Percentiles rank a stretch among this genome's conserved stretches.
Evolutionary conservation across 352 stramenopile genomes (phyloP).

Genomic region (Pythium diclinum): DNA sequence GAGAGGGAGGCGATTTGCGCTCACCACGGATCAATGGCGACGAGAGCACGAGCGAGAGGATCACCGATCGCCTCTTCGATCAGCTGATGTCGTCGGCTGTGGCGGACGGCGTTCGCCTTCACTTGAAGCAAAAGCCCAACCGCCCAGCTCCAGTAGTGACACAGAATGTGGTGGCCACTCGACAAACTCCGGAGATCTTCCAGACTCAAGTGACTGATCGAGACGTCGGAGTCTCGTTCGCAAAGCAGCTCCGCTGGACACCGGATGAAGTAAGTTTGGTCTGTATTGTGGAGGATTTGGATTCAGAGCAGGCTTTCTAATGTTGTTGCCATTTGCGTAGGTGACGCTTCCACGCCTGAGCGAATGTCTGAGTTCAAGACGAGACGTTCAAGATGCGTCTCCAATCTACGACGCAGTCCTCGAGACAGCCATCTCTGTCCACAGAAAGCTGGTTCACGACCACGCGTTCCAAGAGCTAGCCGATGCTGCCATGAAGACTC

Average conservation of each 20-base stretch:
- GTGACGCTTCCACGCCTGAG: background rate
- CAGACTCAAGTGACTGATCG: background rate
- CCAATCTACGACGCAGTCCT: slow-evolving; percentile 18
- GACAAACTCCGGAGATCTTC: background rate
- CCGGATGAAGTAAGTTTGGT: background rate
- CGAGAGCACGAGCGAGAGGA: background rate
- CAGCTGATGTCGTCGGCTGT: background rate
- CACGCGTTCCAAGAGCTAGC: background rate
- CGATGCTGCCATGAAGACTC: background rate
- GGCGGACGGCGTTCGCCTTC: background rate
- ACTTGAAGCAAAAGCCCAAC: background rate
- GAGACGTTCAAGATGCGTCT: background rate
- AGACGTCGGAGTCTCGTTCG: background rate
- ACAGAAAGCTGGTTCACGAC: background rate
- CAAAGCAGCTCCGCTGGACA: background rate
- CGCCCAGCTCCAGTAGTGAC: background rate
- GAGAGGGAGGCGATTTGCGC: background rate
- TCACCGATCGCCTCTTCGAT: background rate
- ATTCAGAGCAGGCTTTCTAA: background rate
- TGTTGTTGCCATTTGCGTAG: background rate
- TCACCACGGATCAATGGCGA: background rate
- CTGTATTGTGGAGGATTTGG: background rate
- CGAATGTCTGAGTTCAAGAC: background rate
- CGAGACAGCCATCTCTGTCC: background rate
- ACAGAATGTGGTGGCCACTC: background rate